Base-by-base conservation (phyloP, 108 stramenopile genomes). In the Skeletonema tropicum region DNA sequence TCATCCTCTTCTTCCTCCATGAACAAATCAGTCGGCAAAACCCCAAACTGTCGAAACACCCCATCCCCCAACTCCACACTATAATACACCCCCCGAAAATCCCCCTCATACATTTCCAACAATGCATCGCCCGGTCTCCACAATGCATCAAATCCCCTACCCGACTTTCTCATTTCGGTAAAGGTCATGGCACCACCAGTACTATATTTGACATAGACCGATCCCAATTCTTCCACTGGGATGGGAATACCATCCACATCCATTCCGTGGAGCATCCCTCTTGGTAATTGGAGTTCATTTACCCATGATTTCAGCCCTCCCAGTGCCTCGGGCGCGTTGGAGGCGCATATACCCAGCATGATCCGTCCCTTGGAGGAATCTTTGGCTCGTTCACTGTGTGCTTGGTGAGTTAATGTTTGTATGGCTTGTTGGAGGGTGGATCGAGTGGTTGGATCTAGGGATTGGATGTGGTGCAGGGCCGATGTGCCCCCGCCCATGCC, bases 101-200 rank as follows among this genome's bases (percentile, higher is more conserved):
- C 85, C 23, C 94, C 94, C 75, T 93, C 92, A 73, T 96, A 96
- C 59, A 58, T 67, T 68, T 96, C 92, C 59, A 93, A 65, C 67
- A 96, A 30, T 5, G 94, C 94, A 76, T 96, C 94, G 9, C 94
- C 94, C 12, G 91, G 92, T 55, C 88, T 92, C 92, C 92, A 93
- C 23, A 96, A 69, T 2, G 92, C 88, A 84, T 92, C 91, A 73
- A 96, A 96, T 2, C 94, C 94, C 8, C 83, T 35, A 32, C 89
- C 86, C 19, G 83, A 80, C 57, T 73, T 82, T 64, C 94, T 77
- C 36, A 96, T 92, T 39, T 93, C 87, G 3, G 58, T 58, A 76
- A 92, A 96, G 0, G 90, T 93, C 60, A 86, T 84, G 21, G 89
- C 88, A 3, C 94, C 94, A 42, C 92, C 92, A 11, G 92, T 89